These are phyloP conservation scores for Hibiscus trionum DNA, from an alignment of 345 rosid genomes.

Conservation along the genomic window DNA sequence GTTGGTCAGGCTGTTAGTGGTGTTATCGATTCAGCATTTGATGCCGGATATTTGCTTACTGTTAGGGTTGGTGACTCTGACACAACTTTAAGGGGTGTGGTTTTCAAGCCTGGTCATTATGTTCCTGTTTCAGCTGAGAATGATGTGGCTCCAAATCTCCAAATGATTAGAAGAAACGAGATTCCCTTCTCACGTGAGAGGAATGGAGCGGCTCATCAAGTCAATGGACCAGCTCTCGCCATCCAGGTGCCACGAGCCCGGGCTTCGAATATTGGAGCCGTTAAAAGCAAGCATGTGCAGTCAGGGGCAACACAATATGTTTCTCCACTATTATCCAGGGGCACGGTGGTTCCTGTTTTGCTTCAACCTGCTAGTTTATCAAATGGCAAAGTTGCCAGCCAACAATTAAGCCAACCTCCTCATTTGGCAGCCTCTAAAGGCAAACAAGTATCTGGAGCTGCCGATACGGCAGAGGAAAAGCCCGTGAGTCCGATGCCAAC, in stretches of 20 bases:
- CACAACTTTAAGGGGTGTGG: conserved; percentile 61
- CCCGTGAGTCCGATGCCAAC: conserved; percentile 13
- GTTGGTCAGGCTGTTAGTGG: conserved; percentile 73
- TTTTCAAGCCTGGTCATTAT: conserved; percentile 65
- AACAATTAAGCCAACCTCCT: conserved; percentile 18
- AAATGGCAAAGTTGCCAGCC: conserved; percentile 31
- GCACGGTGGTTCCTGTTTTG: conserved; percentile 42
- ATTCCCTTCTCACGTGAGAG: conserved; percentile 37
- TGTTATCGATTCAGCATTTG: conserved; percentile 61
- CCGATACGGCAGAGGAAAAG: conserved; percentile 20
- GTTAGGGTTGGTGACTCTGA: conserved; percentile 58
- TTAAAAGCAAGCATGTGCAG: conserved; percentile 22
- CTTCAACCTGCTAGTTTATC: conserved; percentile 37
- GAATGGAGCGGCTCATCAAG: conserved; percentile 17
- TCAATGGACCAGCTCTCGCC: not conserved
- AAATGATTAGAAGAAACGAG: conserved; percentile 62
- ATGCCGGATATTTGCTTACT: conserved; percentile 70
- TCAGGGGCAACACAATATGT: conserved; percentile 28
- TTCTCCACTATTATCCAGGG: conserved; percentile 22
- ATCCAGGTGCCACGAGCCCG: conserved; percentile 7
- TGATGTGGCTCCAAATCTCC: conserved; percentile 65
- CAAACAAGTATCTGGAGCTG: conserved; percentile 26
- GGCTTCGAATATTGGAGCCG: conserved; percentile 16
- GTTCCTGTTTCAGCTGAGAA: conserved; percentile 55
- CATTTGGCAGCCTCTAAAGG: conserved; percentile 24